Evolutionary conservation across 2,329 filamentous ascomycete species (phyloP), one percentile per base, ranked within the genome.

Genomic region (Fusarium virguliforme): DNA sequence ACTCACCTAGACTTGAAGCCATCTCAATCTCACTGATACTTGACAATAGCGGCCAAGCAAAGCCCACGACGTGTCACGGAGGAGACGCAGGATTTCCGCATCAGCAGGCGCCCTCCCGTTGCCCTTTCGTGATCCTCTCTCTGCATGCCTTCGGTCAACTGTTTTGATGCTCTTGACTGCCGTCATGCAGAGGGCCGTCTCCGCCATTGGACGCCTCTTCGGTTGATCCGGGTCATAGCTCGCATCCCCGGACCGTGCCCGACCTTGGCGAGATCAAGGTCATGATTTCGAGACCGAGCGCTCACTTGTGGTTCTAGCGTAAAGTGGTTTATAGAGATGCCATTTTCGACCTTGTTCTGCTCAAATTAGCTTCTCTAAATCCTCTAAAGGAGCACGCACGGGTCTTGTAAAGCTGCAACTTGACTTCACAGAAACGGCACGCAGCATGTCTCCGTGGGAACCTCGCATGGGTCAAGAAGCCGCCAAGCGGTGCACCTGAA

Each of bases 191-290:
- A 37, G 30, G 32, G n/a, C 28, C 30, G 18, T 46, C 46, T 37
- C 51, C 35, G 38, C 57, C 62, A 73, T 74, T 74, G 71, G 71
- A 74, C 71, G 70, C 71, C 70, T 65, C 65, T 22, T 70, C 62
- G 65, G 70, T 60, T 67, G 63, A 51, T 38, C 22, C 55, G 46
- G 54, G 62, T 55, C 40, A 60, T 38, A 60, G 61, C 50, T 50
- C 68, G 61, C 54, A 46, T 58, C 51, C 62, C 67, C 60, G 37
- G 56, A 51, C 46, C 43, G 54, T 57, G 37, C 62, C 64, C 50
- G 38, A 35, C 38, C 57, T 62, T 67, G 60, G 64, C 57, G 51
- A 34, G 56, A 48, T 48, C 40, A 59, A 34, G 55, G 26, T 15
- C 32, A 46, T 35, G 18, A 58, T 13, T 48, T 37, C 41, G 35